phyloP scores from a whole-genome alignment of 352 stramenopile species.

The Vaucheria bursata region DNA sequence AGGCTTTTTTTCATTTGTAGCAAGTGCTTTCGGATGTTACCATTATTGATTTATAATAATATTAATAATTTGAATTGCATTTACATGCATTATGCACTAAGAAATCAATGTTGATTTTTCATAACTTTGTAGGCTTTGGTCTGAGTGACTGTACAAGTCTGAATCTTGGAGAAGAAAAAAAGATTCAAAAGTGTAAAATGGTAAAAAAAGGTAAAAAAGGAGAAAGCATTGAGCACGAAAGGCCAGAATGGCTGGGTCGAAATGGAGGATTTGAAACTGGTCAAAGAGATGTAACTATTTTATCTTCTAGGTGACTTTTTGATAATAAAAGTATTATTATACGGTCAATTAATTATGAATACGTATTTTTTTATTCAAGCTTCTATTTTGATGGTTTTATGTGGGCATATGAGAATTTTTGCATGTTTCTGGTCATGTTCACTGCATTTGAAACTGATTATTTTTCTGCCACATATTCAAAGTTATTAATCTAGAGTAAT shows the following conservation, averaged over 20 bases:
- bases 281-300: neutral
- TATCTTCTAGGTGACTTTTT: neutral
- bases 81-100: neutral
- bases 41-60: neutral
- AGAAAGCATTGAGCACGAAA: constrained; percentile 3
- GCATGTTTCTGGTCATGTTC: neutral
- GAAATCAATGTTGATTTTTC: constrained; percentile 23
- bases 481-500: no score
- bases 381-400: neutral
- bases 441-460: neutral
- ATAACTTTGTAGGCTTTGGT: constrained; percentile 13
- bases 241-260: constrained; percentile 39
- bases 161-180: neutral
- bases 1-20: no score
- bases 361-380: neutral
- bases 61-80: neutral
- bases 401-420: neutral
- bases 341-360: no score
- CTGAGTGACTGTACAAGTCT: neutral
- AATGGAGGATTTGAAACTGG: constrained; percentile 39
- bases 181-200: neutral
- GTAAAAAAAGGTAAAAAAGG: neutral
- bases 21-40: neutral
- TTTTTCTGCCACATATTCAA: neutral
- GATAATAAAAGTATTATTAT: neutral